Conservation (phyloP, 208 protist species). For the Leishmania amazonensis region DNA sequence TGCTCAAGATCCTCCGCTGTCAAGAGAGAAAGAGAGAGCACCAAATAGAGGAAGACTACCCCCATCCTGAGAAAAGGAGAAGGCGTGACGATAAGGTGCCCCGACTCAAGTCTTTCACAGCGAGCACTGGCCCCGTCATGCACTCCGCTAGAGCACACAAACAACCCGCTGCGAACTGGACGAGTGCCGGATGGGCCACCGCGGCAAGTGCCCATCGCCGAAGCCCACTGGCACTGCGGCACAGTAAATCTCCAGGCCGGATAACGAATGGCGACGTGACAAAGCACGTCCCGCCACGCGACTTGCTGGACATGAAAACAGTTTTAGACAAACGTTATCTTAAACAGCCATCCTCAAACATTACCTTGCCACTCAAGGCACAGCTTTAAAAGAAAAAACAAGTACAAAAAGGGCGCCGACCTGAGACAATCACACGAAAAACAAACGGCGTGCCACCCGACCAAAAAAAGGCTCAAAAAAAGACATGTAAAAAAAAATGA, state of each 20-base stretch:
- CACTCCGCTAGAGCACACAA: background rate
- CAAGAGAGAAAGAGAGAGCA: background rate
- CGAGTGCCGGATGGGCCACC: background rate
- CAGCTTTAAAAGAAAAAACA: background rate
- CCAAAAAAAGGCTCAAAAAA: conserved; percentile 7
- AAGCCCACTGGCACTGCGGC: background rate
- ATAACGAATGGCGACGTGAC: background rate
- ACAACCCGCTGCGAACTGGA: background rate
- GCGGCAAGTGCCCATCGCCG: too few species aligned
- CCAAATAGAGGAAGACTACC: background rate
- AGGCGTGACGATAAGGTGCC: background rate
- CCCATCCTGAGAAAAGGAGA: background rate
- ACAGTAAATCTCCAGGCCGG: background rate
- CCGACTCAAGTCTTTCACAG: background rate
- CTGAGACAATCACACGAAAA: background rate
- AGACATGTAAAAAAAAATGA: conserved; percentile 17
- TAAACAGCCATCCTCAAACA: background rate
- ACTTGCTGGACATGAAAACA: background rate
- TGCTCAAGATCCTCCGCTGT: background rate
- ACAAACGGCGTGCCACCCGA: background rate
- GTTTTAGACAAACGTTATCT: background rate
- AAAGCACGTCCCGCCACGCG: background rate
- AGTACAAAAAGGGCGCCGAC: background rate
- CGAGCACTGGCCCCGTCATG: background rate
- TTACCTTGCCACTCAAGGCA: background rate